Evolutionary conservation across 306 rosid species (phyloP), one percentile per base, ranked within the genome.

Genomic region (Abrus precatorius): DNA sequence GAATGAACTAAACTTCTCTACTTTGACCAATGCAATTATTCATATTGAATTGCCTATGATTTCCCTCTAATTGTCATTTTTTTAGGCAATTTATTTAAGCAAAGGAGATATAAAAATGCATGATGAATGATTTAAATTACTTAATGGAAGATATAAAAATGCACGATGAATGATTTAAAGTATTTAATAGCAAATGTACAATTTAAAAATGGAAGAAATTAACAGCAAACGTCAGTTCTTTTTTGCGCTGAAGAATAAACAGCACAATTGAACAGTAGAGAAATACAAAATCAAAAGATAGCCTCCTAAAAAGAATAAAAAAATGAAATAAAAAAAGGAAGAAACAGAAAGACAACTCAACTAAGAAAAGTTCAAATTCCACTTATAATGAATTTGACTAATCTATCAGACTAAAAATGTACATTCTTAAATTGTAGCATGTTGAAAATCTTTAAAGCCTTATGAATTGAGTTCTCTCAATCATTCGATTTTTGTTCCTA

Each of bases 1-100:
- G 13, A 40, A 55, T 52, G 67, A 65, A 43, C 20, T 43, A 78
- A 29, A 78, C 54, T 44, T 44, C 68, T 50, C 59, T 68, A 29
- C 7, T 36, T 78, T 43, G 29, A 20, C n/a, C 12, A n/a, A 77
- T 65, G 30, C 55, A 67, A 55, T 33, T 59, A 41, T 29, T 78
- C 69, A 32, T 67, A 47, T 57, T 50, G 5, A 67, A 30, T 2
- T 67, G 68, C 28, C 11, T 64, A 62, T 30, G 41, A 56, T 14
- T n/a, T 28, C 57, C 76, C 75, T 47, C 75, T 32, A 78, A 48
- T 56, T 32, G 28, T 13, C 5, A 53, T 13, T 12, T 38, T 73
- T 65, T 20, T 11, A 43, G 7, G 27, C 13, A 56, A 56, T 27
- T 27, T 56, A 56, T 7, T 2, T 20, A 20, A 55, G 28, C 12